Conservation (phyloP, 768 basidiomycete species). For the Russula emetica region DNA sequence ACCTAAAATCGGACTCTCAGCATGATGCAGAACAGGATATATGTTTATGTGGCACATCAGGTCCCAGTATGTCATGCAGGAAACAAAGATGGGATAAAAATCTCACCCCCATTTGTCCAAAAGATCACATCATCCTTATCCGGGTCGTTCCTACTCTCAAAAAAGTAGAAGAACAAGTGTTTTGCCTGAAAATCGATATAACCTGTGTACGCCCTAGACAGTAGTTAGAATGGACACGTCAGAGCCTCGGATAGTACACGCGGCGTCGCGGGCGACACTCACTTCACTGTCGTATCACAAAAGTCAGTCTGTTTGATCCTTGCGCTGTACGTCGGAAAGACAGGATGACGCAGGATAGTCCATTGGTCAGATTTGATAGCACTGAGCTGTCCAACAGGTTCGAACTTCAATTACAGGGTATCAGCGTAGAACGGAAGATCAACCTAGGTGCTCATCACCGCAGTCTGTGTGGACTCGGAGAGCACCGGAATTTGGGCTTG, state of each 20-base stretch:
- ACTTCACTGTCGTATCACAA: slow-evolving; percentile 42
- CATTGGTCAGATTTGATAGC: slow-evolving; percentile 35
- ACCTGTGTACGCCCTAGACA: slow-evolving; percentile 52
- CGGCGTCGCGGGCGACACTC: slow-evolving; percentile 13
- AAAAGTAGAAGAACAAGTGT: slow-evolving; percentile 66
- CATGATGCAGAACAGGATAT: neutral
- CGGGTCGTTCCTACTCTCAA: slow-evolving; percentile 41
- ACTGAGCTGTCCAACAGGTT: slow-evolving; percentile 15
- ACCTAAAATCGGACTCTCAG: neutral
- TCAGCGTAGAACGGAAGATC: neutral
- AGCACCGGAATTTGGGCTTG: neutral
- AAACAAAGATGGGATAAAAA: slow-evolving; percentile 26
- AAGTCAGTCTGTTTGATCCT: slow-evolving; percentile 42
- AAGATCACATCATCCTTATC: slow-evolving; percentile 35
- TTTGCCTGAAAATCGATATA: slow-evolving; percentile 64
- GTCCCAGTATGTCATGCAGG: slow-evolving; percentile 25
- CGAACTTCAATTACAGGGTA: neutral
- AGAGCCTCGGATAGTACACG: neutral
- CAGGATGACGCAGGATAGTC: slow-evolving; percentile 41
- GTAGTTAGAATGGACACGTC: neutral
- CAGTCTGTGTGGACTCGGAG: neutral
- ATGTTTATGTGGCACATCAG: neutral
- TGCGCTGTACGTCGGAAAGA: slow-evolving; percentile 43
- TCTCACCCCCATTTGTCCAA: slow-evolving; percentile 39
- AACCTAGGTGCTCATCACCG: neutral